phyloP scores from a whole-genome alignment of 192 early-diverging fungal genomes.

The Chytriomyces hyalinus region DNA sequence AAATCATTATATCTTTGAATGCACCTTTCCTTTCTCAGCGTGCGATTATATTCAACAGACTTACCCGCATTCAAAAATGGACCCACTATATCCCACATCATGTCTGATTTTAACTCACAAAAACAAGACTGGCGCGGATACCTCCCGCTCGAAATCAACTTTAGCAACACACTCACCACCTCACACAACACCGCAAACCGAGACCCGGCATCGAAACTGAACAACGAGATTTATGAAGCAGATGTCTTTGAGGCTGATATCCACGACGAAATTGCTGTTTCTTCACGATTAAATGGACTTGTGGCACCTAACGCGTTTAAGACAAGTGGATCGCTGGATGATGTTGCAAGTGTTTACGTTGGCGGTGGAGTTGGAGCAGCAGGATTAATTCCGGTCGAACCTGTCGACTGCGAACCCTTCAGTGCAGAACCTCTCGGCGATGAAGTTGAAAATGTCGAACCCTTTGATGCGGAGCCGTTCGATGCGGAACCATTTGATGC shows the following conservation, averaged over 20 bases:
- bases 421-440: neutral
- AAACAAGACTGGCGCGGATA: neutral
- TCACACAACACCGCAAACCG: neutral
- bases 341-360: neutral
- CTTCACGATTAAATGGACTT: neutral
- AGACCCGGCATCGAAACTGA: neutral
- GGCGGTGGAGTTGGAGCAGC: neutral
- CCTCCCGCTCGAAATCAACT: constrained; percentile 11
- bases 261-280: neutral
- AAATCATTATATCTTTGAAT: neutral
- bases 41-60: neutral
- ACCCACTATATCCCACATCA: constrained; percentile 16
- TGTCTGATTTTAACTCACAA: constrained; percentile 26
- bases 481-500: neutral
- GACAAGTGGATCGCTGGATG: neutral
- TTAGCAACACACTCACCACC: constrained; percentile 1
- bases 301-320: constrained; percentile 20
- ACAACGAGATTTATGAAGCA: neutral
- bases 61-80: constrained; percentile 30
- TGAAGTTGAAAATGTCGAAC: neutral
- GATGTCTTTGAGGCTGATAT: neutral
- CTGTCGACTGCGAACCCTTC: neutral
- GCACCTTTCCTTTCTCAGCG: neutral
- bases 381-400: neutral
- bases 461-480: neutral